phyloP scores from a whole-genome alignment of 768 basidiomycete species.

The Paxillus rubicundulus region DNA sequence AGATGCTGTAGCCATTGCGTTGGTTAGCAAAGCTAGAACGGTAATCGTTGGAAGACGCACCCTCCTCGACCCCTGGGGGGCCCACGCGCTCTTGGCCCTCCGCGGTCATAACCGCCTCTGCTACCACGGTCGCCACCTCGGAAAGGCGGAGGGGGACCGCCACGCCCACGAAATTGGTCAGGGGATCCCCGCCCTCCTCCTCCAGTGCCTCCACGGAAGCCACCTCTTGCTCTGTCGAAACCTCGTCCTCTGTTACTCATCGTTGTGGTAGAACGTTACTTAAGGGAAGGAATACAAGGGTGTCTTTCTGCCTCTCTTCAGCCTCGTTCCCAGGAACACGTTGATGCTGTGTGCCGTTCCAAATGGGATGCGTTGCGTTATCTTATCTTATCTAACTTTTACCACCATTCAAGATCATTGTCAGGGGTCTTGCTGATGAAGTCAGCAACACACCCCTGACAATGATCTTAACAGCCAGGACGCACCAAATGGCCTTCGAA shows the following conservation, averaged over 20 bases:
- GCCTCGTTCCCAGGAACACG: slow-evolving; percentile 10
- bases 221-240: slow-evolving; percentile 38
- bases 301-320: background rate
- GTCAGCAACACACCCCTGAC: no score
- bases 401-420: no score
- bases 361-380: slow-evolving; percentile 13
- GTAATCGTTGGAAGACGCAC: slow-evolving; percentile 27
- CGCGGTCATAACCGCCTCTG: slow-evolving; percentile 29
- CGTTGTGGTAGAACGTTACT: background rate
- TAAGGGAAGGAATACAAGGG: background rate
- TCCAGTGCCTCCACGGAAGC: slow-evolving; percentile 24
- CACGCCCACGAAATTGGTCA: slow-evolving; percentile 23
- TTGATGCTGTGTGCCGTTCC: slow-evolving; percentile 8
- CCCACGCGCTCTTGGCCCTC: slow-evolving; percentile 27
- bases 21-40: background rate
- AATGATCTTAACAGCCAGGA: no score
- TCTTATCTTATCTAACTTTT: slow-evolving; percentile 18
- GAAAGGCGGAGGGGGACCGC: slow-evolving; percentile 22
- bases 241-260: slow-evolving; percentile 44
- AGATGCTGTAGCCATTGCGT: slow-evolving; percentile 33
- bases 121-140: slow-evolving; percentile 31
- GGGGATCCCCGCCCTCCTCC: slow-evolving; percentile 35
- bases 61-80: slow-evolving; percentile 39
- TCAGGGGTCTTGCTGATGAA: no score
- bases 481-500: no score